These are phyloP conservation scores for Sordariomycetes sp. DNA, from an alignment of 2,329 filamentous ascomycete species.

Conservation along the genomic window DNA sequence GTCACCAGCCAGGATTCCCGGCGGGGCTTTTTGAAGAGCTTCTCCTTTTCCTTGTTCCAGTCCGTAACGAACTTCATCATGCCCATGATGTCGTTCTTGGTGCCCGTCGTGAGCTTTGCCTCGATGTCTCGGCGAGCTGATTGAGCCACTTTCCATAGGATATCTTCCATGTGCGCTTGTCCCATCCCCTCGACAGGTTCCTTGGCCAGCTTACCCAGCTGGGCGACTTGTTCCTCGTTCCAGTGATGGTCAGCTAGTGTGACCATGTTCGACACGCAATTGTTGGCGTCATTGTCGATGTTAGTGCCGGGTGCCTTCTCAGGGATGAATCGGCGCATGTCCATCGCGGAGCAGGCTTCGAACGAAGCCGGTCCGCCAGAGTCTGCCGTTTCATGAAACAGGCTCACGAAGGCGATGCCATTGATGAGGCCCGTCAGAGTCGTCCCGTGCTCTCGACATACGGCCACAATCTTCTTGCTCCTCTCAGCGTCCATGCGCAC, in stretches of 20 bases:
- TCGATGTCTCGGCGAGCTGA: slow-evolving; percentile 7
- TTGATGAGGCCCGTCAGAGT: slow-evolving; percentile 19
- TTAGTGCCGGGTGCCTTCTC: neutral
- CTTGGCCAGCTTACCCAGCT: neutral
- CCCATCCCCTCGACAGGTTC: slow-evolving; percentile 9
- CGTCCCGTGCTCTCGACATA: slow-evolving; percentile 15
- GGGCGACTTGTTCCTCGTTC: neutral
- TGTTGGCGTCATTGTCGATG: slow-evolving; percentile 5
- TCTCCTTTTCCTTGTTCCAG: slow-evolving; percentile 10
- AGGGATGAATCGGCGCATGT: slow-evolving; percentile 12
- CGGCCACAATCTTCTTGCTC: slow-evolving; percentile 10
- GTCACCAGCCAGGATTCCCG: slow-evolving; percentile 12
- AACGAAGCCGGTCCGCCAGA: neutral
- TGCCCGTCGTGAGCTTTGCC: slow-evolving; percentile 9
- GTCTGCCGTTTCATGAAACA: slow-evolving; percentile 3
- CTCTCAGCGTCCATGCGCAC: slow-evolving; percentile 9
- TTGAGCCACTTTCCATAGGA: slow-evolving; percentile 13
- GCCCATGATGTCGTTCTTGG: slow-evolving; percentile 13
- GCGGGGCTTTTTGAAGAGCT: slow-evolving; percentile 12
- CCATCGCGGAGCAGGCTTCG: slow-evolving; percentile 8
- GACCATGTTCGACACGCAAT: slow-evolving; percentile 10
- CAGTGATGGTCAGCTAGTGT: slow-evolving; percentile 3
- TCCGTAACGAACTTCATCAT: slow-evolving; percentile 15
- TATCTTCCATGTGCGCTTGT: slow-evolving; percentile 7
- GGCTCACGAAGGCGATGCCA: slow-evolving; percentile 11